Percentiles rank a stretch among this genome's conserved stretches.
These are phyloP conservation scores for Cocos nucifera DNA, from an alignment of 176 grass and related monocot species.

Conservation along the genomic window DNA sequence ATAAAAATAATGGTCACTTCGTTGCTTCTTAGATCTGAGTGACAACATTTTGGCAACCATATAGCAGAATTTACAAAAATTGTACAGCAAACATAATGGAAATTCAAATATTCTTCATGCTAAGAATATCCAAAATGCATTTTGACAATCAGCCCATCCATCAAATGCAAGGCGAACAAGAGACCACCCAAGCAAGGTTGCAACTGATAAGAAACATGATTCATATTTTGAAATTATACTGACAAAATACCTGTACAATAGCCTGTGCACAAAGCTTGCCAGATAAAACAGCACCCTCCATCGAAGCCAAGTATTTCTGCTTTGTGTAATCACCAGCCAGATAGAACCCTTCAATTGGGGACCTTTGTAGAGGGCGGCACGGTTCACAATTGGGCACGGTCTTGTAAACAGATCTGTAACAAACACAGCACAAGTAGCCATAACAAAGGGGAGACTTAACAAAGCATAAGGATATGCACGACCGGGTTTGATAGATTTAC, in stretches of 20 bases:
- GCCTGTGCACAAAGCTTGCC: conserved; percentile 86
- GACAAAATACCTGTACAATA: conserved; percentile 54
- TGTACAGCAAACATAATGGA: too few species aligned
- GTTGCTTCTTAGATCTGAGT: too few species aligned
- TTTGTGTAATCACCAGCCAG: conserved; percentile 92
- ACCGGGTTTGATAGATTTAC: too few species aligned
- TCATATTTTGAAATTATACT: neutral
- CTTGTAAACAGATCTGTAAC: conserved; percentile 89
- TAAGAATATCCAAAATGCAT: too few species aligned
- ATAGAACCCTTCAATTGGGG: conserved; percentile 88
- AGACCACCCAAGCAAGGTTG: neutral
- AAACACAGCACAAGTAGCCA: neutral
- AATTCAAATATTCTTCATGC: too few species aligned
- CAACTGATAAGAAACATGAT: neutral
- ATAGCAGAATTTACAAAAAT: too few species aligned
- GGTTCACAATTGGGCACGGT: conserved; percentile 81
- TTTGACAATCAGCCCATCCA: too few species aligned
- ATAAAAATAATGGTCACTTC: too few species aligned
- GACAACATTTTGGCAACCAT: too few species aligned
- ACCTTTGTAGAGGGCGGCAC: conserved; percentile 77
- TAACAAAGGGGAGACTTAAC: neutral
- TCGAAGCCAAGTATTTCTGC: conserved; percentile 95
- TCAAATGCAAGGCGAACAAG: too few species aligned
- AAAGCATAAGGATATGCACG: neutral
- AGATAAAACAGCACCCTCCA: conserved; percentile 87